Conservation (phyloP, 2,329 filamentous ascomycete genomes). For the Harringtonia lauricola region DNA sequence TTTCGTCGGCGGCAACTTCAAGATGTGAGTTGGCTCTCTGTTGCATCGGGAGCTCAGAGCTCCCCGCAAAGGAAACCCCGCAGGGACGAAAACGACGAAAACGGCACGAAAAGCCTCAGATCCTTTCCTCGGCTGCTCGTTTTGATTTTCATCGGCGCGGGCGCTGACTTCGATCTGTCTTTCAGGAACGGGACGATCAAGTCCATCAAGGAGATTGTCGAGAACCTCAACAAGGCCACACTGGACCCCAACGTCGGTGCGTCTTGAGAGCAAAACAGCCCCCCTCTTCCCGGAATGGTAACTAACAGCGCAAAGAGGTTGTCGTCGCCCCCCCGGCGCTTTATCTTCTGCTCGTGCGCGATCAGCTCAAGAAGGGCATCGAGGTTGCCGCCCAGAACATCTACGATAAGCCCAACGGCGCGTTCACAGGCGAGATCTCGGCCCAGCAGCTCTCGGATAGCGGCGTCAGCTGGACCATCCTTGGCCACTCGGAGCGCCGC, state of each 20-base stretch:
- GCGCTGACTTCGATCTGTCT: background rate
- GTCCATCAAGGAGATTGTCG: conserved; percentile 83
- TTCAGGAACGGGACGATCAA: conserved; percentile 84
- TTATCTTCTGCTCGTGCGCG: conserved; percentile 80
- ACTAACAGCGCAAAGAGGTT: no score
- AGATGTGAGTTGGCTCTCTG: conserved; percentile 59
- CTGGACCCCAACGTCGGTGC: conserved; percentile 64
- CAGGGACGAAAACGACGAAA: conserved; percentile 17
- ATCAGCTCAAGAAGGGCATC: conserved; percentile 63
- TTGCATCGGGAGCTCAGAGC: conserved; percentile 13
- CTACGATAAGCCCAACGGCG: conserved; percentile 92
- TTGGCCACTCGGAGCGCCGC: conserved; percentile 92
- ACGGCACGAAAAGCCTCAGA: conserved; percentile 13
- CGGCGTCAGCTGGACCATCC: conserved; percentile 79
- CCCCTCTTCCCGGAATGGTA: no score
- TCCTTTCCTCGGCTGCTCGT: background rate
- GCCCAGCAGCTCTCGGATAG: conserved; percentile 83
- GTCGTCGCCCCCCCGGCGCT: conserved; percentile 85
- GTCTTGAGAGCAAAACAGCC: no score
- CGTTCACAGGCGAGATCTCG: conserved; percentile 94
- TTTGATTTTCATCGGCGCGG: background rate
- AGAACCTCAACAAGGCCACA: conserved; percentile 75
- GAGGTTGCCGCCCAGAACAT: conserved; percentile 94
- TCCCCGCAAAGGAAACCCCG: conserved; percentile 9
- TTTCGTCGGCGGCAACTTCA: conserved; percentile 98